These are phyloP conservation scores for Barnettozyma sp. DNA, from an alignment of 805 yeast genomes.

Conservation along the genomic window DNA sequence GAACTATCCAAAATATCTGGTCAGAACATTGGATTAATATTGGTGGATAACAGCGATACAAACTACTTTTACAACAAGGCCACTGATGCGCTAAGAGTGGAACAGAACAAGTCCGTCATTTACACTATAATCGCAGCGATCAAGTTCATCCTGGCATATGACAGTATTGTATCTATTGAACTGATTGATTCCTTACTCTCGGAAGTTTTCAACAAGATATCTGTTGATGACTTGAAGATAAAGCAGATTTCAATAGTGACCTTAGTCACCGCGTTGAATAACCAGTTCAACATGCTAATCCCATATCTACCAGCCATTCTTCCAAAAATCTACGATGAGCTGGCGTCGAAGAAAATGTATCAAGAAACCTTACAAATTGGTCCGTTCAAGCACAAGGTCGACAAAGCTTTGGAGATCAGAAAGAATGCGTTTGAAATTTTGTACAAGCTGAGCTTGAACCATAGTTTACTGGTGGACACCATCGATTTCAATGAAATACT, in stretches of 20 bases:
- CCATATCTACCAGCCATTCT: constrained; percentile 41
- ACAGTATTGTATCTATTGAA: constrained; percentile 19
- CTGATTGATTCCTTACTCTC: constrained; percentile 20
- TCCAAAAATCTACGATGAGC: constrained; percentile 47
- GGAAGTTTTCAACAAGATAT: constrained; percentile 22
- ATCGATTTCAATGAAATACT: constrained; percentile 31
- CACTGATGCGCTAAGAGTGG: constrained; percentile 17
- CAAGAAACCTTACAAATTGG: constrained; percentile 73
- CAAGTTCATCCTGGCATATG: constrained; percentile 31
- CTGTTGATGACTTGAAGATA: constrained; percentile 40
- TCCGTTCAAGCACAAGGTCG: constrained; percentile 77
- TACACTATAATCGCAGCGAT: constrained; percentile 31
- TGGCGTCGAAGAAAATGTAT: constrained; percentile 47
- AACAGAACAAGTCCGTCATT: constrained; percentile 16
- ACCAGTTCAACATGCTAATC: constrained; percentile 41
- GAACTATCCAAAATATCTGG: constrained; percentile 20
- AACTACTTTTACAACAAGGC: constrained; percentile 25
- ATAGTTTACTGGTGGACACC: constrained; percentile 14
- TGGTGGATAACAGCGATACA: constrained; percentile 26
- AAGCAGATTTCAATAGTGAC: constrained; percentile 56
- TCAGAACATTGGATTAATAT: constrained; percentile 22
- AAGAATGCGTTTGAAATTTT: constrained; percentile 66
- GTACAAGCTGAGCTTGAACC: constrained; percentile 39
- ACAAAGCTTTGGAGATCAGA: constrained; percentile 67
- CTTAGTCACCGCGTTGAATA: constrained; percentile 52